These are phyloP conservation scores for Cutaneotrichosporon cavernicola DNA, from an alignment of 1,284 basidiomycete genomes.

Conservation along the genomic window DNA sequence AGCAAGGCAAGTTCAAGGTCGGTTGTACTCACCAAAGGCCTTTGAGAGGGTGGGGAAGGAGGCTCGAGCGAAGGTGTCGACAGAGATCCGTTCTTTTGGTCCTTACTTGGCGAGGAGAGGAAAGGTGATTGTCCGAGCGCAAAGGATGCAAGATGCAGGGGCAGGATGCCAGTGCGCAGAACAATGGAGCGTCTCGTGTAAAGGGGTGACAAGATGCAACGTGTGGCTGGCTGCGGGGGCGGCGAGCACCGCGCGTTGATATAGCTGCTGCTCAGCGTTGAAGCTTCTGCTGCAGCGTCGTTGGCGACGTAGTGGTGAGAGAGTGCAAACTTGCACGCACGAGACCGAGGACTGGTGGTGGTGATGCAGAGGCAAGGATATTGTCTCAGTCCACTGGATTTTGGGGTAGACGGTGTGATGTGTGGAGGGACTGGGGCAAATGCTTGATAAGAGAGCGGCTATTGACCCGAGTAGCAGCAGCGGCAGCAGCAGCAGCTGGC, in stretches of 20 bases:
- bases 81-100: neutral
- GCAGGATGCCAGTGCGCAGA: neutral
- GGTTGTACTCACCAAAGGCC: neutral
- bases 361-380: no score
- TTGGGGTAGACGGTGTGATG: neutral
- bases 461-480: neutral
- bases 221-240: neutral
- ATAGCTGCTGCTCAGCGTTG: no score
- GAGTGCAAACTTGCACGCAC: neutral
- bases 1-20: neutral
- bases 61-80: neutral
- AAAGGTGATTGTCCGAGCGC: slow-evolving; percentile 3
- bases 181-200: neutral
- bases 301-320: no score
- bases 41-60: neutral
- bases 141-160: neutral
- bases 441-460: neutral
- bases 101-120: neutral
- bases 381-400: neutral
- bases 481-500: no score
- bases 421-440: neutral
- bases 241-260: neutral
- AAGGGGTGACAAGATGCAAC: neutral
- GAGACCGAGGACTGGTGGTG: neutral
- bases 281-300: no score